phyloP scores from a whole-genome alignment of 2,329 filamentous ascomycete species.

The Coniochaeta prunicola region DNA sequence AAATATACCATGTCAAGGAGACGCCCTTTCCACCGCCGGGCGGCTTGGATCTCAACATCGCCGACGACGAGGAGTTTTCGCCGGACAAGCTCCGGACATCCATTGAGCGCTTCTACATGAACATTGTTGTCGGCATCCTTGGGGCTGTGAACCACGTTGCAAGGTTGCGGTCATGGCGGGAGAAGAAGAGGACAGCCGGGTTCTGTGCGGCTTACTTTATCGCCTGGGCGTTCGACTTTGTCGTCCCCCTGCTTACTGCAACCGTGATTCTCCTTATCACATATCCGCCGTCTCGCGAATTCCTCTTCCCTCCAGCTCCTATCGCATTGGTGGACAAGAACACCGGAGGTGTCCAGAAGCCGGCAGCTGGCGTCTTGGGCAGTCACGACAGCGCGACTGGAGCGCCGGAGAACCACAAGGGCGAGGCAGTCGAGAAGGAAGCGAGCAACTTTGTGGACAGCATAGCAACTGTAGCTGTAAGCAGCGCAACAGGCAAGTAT shows the following conservation, averaged over 20 bases:
- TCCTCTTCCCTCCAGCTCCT: constrained; percentile 72
- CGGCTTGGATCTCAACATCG: constrained; percentile 70
- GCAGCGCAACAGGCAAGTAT: constrained; percentile 73
- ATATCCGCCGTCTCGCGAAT: constrained; percentile 52
- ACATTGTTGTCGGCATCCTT: constrained; percentile 61
- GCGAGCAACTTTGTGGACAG: constrained; percentile 73
- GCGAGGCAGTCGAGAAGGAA: constrained; percentile 77
- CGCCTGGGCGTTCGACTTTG: constrained; percentile 68
- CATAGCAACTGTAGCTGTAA: constrained; percentile 64
- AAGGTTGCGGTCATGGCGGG: constrained; percentile 72
- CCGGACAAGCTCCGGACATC: constrained; percentile 76
- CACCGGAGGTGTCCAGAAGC: constrained; percentile 71
- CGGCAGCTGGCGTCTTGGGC: constrained; percentile 66
- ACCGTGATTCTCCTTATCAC: constrained; percentile 59
- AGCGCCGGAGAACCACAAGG: constrained; percentile 74
- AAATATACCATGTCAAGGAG: constrained; percentile 61
- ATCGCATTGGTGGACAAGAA: constrained; percentile 62
- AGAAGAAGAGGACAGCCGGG: constrained; percentile 57
- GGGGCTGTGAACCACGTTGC: constrained; percentile 66
- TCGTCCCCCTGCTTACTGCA: constrained; percentile 52
- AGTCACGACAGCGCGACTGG: constrained; percentile 73
- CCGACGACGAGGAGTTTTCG: constrained; percentile 77
- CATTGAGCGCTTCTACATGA: constrained; percentile 76
- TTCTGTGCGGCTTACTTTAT: constrained; percentile 49
- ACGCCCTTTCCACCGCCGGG: constrained; percentile 52